Base-by-base conservation (phyloP, 805 yeast species). In the Sugiyamaella smithiae region DNA sequence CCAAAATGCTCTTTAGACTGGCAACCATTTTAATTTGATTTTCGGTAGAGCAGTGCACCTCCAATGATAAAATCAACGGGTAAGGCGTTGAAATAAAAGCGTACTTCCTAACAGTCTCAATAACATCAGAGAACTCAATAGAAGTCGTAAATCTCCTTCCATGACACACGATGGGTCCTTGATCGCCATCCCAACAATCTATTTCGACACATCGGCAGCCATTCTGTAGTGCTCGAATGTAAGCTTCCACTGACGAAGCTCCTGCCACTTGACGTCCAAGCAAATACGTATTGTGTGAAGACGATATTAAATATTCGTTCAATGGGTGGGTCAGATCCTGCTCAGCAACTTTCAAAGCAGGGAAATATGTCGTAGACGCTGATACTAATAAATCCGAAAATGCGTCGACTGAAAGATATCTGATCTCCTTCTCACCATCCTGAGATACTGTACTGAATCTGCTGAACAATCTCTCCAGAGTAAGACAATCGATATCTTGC, bases 151-250 rank as follows among this genome's bases (percentile, higher is more conserved):
- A 78, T 0, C 96, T 80, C 43, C 84, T 69, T 0, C 99, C 99
- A 66, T 93, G 99, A 24, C 85, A 84, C 0, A 93, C 97, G 0
- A 87, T 78, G 0, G 99, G 99, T 0, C 84, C 90, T 9, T 68
- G 66, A 28, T 77, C 81, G 19, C 84, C 86, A 68, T 91, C 96
- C 99, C 99, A 93, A 17, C 93, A 74, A 65, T 93, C 99, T 35
- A 93, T 81, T 61, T 93, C 99, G n/a, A 93, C 74, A 54, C 97
- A 90, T 40, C 97, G 73, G 59, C 98, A 93, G 1, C 99, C 98
- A 47, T 89, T 77, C 63, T 89, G 97, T 43, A 93, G 69, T 0
- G 88, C 93, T 44, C 85, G 78, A 14, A 88, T 81, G 57, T 93
- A 93, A 0, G 95, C 95, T 61, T 91, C 97, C 1, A 88, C 81